These are phyloP conservation scores for Verticillium zaregamsianum DNA, from an alignment of 2,329 filamentous ascomycete species.

Conservation along the genomic window DNA sequence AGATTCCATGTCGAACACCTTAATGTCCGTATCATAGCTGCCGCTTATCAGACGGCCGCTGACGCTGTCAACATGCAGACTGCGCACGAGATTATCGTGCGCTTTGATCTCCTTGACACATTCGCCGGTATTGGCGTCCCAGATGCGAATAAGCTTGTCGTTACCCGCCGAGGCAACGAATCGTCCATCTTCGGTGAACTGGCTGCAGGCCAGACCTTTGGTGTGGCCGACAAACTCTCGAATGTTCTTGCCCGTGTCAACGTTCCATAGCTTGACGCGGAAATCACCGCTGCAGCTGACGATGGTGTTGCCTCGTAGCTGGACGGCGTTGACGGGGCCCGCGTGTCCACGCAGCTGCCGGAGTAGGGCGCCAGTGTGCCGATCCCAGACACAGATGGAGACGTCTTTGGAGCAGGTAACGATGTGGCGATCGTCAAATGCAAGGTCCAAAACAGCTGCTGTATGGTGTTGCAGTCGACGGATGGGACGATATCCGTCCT, in stretches of 20 bases:
- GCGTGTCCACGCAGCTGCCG: constrained; percentile 80
- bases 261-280: constrained; percentile 91
- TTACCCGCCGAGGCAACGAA: constrained; percentile 93
- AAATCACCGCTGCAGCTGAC: constrained; percentile 94
- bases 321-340: constrained; percentile 93
- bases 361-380: constrained; percentile 68
- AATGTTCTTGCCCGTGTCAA: constrained; percentile 81
- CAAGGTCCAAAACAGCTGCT: constrained; percentile 88
- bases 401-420: constrained; percentile 96
- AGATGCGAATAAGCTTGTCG: constrained; percentile 92
- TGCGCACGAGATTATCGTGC: constrained; percentile 82
- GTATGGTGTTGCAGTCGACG: constrained; percentile 73
- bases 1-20: constrained; percentile 84
- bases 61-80: constrained; percentile 82
- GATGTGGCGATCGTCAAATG: constrained; percentile 87
- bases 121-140: constrained; percentile 86
- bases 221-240: constrained; percentile 88
- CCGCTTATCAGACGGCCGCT: constrained; percentile 85
- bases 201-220: constrained; percentile 90
- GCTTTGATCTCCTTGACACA: constrained; percentile 77
- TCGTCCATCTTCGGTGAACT: constrained; percentile 92
- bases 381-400: constrained; percentile 92
- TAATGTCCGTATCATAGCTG: constrained; percentile 93
- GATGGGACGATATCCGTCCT: constrained; percentile 73
- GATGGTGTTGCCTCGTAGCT: constrained; percentile 87